Conservation (phyloP, 176 grass and related monocot species). For the Oryza glaberrima region DNA sequence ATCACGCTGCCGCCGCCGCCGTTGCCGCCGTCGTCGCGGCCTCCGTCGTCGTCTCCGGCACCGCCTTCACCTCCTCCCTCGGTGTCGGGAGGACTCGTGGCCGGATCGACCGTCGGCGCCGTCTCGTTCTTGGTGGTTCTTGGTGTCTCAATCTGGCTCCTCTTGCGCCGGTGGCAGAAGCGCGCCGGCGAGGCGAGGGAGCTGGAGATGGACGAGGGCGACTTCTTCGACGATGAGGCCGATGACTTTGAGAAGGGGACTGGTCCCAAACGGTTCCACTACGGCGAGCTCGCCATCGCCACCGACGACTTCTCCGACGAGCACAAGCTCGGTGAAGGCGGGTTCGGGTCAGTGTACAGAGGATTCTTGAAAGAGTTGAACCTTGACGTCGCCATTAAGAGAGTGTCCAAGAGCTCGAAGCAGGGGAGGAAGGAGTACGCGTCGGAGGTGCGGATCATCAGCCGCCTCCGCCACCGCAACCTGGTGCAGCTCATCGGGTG, state of each 20-base stretch:
- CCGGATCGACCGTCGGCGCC: neutral
- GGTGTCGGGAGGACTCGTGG: neutral
- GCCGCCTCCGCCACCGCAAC: conserved; percentile 48
- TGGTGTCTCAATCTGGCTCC: neutral
- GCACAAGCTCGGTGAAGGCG: conserved; percentile 37
- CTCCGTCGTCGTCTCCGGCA: neutral
- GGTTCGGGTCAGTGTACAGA: conserved; percentile 25
- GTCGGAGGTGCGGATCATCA: conserved; percentile 59
- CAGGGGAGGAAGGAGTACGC: conserved; percentile 68
- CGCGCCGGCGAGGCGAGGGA: neutral
- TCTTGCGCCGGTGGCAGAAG: neutral
- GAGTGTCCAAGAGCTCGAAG: conserved; percentile 21
- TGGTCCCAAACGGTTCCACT: conserved; percentile 34
- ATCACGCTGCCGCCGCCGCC: conserved; percentile 21
- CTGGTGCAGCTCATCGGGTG: conserved; percentile 61
- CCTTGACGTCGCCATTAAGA: conserved; percentile 22
- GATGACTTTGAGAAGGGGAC: conserved; percentile 39
- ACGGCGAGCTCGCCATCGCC: conserved; percentile 28
- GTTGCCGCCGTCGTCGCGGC: neutral
- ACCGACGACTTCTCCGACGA: conserved; percentile 33
- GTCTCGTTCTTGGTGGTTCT: neutral
- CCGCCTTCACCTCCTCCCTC: neutral
- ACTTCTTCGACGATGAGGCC: neutral
- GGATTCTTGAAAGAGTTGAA: neutral
- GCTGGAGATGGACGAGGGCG: conserved; percentile 13